Evolutionary conservation across 495 filamentous ascomycete species (phyloP), one percentile per base, ranked within the genome.

Genomic region (Penicillium longicatenatum): DNA sequence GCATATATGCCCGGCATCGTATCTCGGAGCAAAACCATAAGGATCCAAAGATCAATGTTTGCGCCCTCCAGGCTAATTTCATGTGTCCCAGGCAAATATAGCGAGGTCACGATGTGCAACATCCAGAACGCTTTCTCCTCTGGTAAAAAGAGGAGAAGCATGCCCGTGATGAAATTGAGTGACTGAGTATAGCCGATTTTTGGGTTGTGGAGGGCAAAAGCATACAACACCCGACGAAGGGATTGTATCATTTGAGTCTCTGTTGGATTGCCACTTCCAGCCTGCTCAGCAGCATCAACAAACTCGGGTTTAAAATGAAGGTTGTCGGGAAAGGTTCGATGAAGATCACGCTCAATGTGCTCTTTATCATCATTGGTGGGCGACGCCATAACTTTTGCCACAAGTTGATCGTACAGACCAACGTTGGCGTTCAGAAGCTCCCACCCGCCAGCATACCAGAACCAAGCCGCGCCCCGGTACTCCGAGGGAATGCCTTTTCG

Each of bases 311-410:
- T 93, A 80, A 97, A 98, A 49, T 84, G 84, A 52, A 96, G 77
- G 64, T 98, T 97, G 72, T 98, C 94, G 0, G 94, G 94, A 64
- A 98, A 98, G 1, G 94, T 97, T 21, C 94, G 87, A 72, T 98
- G 88, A 9, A 98, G 79, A 70, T 98, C 94, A 41, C 95, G 88
- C 68, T 97, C 94, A 64, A 98, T 97, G 45, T 92, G 86, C 61
- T 98, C 94, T 44, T 89, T 83, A 61, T 98, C 90, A 49, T 82
- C 84, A 58, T 86, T 82, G 55, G 70, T 84, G 4, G 85, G 79
- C 1, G 83, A 84, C 41, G 82, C 78, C 54, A 87, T 84, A 35
- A 87, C 84, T 47, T 80, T 79, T 57, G 77, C 70, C 12, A 95
- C 72, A 30, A 97, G 76, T 42, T 84, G 74, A 39, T 85, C 79